These are phyloP conservation scores for Acrasis kona DNA, from an alignment of 78 protist genomes.

Conservation along the genomic window DNA sequence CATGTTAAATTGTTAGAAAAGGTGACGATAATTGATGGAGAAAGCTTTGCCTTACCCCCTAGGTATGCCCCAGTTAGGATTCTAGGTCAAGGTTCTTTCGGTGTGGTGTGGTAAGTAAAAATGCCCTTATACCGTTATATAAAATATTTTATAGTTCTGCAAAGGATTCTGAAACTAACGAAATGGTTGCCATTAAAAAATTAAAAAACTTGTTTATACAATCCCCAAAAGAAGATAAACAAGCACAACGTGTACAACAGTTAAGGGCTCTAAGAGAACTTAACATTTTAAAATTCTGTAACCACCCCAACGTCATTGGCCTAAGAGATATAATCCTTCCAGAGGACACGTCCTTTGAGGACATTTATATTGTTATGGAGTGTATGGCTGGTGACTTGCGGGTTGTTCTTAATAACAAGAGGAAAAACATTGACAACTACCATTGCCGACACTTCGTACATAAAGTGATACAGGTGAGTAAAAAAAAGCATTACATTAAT, in stretches of 20 bases:
- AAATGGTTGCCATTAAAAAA: conserved; percentile 1
- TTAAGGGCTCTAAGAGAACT: neutral
- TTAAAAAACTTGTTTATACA: neutral
- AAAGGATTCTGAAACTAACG: neutral
- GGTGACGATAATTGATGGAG: neutral
- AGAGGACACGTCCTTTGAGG: too few relatives aligned
- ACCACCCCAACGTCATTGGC: too few relatives aligned
- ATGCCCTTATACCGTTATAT: neutral
- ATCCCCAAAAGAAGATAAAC: neutral
- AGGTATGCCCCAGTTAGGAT: neutral
- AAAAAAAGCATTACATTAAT: too few relatives aligned
- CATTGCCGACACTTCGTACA: too few relatives aligned
- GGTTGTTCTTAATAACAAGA: too few relatives aligned
- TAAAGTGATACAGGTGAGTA: too few relatives aligned
- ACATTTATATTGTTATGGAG: too few relatives aligned
- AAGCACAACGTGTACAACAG: neutral
- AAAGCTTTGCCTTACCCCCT: neutral
- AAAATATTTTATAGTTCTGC: too few relatives aligned
- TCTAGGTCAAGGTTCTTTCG: neutral
- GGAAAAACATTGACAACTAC: too few relatives aligned
- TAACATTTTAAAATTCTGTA: neutral
- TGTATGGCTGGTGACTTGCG: too few relatives aligned
- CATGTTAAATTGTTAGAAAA: too few relatives aligned
- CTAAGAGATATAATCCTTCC: too few relatives aligned
- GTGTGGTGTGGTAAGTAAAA: neutral